Evolutionary conservation across 345 rosid genomes (phyloP), one percentile per base, ranked within the genome.

Genomic region (Syzygium oleosum): DNA sequence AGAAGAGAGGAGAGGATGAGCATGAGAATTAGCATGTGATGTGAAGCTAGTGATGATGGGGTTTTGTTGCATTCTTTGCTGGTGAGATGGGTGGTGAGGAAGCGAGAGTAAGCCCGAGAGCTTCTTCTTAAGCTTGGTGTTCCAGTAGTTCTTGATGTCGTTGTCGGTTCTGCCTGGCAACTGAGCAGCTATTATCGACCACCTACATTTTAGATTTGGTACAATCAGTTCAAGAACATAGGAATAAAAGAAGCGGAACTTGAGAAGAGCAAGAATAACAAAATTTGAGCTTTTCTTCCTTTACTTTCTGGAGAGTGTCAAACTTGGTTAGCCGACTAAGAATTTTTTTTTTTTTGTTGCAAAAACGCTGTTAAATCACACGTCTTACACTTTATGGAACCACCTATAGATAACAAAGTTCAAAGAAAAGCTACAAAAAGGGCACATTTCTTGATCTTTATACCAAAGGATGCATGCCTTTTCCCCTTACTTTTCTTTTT

Each of bases 141-240:
- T 97, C 99, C 99, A 97, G 88, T 97, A 94, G 90, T 97, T 97
- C 89, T 97, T 97, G 88, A 96, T 94, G 89, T 97, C 99, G 87
- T 97, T 97, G 85, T 95, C 99, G 55, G 99, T 97, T 90, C 99
- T 94, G 65, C 99, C 99, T 59, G 95, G 97, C 84, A 97, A 89
- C 85, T 95, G 99, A 88, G 98, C 93, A 84, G 99, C 98, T 89
- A 96, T 97, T 88, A 96, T 88, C 87, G 99, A 95, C 98, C 99
- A 97, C 91, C 95, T 92, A 92, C 91, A 91, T 58, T 58, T 58
- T 51, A 85, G 14, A 84, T n/a, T 84, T 52, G 25, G 54, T 29
- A 84, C 38, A 17, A 52, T 51, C 29, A 84, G 17, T 73, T 73
- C 49, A 73, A 19, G 14, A 34, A 38, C 2, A 34, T 19, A 52